A percentile compares a stretch with the other conserved stretches of the same genome.
Evolutionary conservation across 208 protist species (phyloP).

Genomic region (Leishmania aethiopica): DNA sequence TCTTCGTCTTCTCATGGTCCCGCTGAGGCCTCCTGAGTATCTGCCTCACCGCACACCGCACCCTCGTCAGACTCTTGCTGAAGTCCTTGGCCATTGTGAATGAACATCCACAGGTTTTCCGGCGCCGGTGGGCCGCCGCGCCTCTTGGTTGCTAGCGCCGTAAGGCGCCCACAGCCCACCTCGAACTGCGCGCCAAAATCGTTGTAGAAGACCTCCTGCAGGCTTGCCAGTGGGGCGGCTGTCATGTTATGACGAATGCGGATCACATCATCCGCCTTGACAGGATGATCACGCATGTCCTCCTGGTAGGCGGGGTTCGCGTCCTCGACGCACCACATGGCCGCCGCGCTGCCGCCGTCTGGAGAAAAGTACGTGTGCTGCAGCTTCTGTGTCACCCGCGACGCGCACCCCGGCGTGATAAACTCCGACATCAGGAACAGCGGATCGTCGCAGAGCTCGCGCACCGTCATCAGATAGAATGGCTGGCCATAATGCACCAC

Average conservation of each 20-base stretch:
- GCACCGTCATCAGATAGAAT: constrained; percentile 84
- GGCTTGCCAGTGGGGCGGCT: constrained; percentile 62
- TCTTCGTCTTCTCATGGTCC: background rate
- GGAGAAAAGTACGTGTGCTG: constrained; percentile 87
- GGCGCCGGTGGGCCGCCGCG: constrained; percentile 35
- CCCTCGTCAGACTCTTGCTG: constrained; percentile 9
- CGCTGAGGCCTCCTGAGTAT: background rate
- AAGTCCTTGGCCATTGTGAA: constrained; percentile 58
- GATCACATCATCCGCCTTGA: constrained; percentile 70
- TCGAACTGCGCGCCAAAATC: constrained; percentile 89
- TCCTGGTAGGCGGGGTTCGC: constrained; percentile 75
- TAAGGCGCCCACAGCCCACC: constrained; percentile 65
- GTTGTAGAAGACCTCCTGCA: constrained; percentile 73
- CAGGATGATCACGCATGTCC: constrained; percentile 85
- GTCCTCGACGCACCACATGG: constrained; percentile 84
- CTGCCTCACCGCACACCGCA: background rate
- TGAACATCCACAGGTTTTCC: constrained; percentile 86
- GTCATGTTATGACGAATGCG: constrained; percentile 86
- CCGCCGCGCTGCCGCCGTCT: constrained; percentile 60
- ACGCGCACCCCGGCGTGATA: constrained; percentile 59
- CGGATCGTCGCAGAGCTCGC: constrained; percentile 67
- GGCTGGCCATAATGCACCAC: constrained; percentile 92
- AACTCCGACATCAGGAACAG: constrained; percentile 80
- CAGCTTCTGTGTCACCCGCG: constrained; percentile 67
- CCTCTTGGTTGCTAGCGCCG: constrained; percentile 44